These are phyloP conservation scores for Syncephalastrum monosporum DNA, from an alignment of 371 early-diverging fungal genomes.

Conservation along the genomic window DNA sequence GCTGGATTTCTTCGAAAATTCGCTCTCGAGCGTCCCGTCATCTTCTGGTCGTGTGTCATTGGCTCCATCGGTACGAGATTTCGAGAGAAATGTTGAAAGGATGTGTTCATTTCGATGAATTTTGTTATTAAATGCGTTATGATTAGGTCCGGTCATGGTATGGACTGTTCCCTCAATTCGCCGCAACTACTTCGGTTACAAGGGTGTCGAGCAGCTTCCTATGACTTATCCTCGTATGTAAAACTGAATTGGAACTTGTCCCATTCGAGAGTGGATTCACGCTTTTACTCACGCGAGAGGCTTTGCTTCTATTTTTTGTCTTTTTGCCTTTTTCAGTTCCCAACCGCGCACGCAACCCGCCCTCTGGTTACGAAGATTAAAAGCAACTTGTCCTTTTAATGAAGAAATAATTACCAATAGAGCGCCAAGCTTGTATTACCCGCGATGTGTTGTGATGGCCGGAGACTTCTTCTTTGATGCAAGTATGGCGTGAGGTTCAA, in stretches of 20 bases:
- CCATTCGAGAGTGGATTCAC: neutral
- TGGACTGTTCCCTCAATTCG: constrained; percentile 46
- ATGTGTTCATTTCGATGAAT: neutral
- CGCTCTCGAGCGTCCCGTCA: constrained; percentile 40
- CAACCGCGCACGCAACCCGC: constrained; percentile 42
- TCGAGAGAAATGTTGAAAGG: constrained; percentile 1
- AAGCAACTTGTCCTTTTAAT: no score
- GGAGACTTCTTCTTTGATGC: no score
- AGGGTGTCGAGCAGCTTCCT: constrained; percentile 41
- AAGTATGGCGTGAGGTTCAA: no score
- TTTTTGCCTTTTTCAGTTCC: constrained; percentile 27
- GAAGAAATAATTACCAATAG: no score
- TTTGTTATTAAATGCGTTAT: neutral
- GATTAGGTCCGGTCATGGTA: constrained; percentile 47
- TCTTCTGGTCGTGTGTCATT: constrained; percentile 49
- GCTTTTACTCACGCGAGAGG: neutral
- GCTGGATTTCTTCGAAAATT: constrained; percentile 35
- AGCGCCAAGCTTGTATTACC: no score
- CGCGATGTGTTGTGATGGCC: no score
- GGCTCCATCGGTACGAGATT: constrained; percentile 34
- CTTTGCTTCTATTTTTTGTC: no score
- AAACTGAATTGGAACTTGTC: neutral
- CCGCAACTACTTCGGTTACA: constrained; percentile 51
- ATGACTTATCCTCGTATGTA: constrained; percentile 49
- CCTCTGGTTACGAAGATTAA: constrained; percentile 46